phyloP scores from a whole-genome alignment of 2,329 filamentous ascomycete species.

The Fusarium palustre region DNA sequence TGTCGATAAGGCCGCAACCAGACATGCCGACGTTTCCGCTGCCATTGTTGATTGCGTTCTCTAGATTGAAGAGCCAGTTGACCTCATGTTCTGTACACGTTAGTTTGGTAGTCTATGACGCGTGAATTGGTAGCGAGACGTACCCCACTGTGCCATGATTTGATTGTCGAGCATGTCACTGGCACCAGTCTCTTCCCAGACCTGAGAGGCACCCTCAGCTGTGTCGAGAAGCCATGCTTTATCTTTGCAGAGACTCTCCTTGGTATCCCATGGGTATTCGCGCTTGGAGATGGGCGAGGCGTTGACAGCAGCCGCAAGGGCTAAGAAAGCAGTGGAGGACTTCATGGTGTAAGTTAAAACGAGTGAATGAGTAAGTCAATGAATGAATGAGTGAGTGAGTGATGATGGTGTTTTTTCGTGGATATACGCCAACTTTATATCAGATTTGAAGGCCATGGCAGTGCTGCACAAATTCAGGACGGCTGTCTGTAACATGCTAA shows the following conservation, averaged over 20 bases:
- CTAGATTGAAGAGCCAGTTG: background rate
- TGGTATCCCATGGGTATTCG: background rate
- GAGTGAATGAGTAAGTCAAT: background rate
- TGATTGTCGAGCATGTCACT: background rate
- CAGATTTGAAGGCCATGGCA: background rate
- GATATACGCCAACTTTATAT: background rate
- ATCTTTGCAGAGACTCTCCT: background rate
- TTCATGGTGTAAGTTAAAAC: background rate
- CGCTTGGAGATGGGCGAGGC: background rate
- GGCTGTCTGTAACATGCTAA: background rate
- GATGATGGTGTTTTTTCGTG: background rate
- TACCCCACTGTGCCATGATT: background rate
- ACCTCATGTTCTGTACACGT: background rate
- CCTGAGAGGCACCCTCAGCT: background rate
- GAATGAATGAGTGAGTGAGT: background rate
- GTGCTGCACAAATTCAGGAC: background rate
- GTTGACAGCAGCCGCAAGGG: background rate
- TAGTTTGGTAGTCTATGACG: background rate
- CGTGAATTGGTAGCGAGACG: fast-evolving
- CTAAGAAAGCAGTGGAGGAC: background rate
- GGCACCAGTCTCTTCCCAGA: background rate
- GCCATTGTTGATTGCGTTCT: background rate
- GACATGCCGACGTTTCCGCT: background rate
- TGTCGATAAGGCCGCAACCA: background rate
- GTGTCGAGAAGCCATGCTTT: background rate